These are phyloP conservation scores for Arachis stenosperma DNA, from an alignment of 306 rosid species.

Conservation along the genomic window DNA sequence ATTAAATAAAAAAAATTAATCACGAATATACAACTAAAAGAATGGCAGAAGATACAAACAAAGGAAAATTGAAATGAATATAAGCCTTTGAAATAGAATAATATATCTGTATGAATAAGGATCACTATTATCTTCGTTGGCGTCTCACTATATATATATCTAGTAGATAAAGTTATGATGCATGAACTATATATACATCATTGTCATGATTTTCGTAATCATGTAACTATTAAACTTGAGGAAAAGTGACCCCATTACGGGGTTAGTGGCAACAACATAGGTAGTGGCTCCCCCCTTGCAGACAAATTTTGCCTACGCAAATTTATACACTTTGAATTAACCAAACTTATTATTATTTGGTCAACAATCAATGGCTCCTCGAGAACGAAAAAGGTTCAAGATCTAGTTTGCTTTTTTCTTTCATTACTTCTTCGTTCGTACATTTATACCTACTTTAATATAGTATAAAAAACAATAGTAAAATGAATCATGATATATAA, in stretches of 20 bases:
- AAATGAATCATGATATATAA: too few relatives aligned
- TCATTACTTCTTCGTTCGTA: too few relatives aligned
- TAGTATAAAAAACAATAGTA: too few relatives aligned
- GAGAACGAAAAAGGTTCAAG: conserved; percentile 21
- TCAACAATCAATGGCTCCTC: conserved; percentile 28
- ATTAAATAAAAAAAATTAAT: too few relatives aligned
- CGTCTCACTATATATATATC: conserved; percentile 5
- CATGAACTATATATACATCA: background rate
- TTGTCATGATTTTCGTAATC: conserved; percentile 27
- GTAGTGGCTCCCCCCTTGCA: conserved; percentile 54
- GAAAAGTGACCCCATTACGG: conserved; percentile 35
- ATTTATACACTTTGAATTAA: conserved; percentile 26
- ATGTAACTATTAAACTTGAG: conserved; percentile 19
- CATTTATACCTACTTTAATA: conserved; percentile 21
- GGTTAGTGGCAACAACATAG: conserved; percentile 61
- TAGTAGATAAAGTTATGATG: conserved; percentile 18
- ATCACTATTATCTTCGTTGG: conserved; percentile 25
- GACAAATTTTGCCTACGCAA: conserved; percentile 47
- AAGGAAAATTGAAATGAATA: too few relatives aligned
- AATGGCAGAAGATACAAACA: too few relatives aligned
- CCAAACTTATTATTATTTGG: conserved; percentile 25
- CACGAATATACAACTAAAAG: too few relatives aligned
- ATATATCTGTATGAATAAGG: background rate
- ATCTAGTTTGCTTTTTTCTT: conserved; percentile 31
- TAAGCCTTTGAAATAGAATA: too few relatives aligned